Evolutionary conservation across 345 rosid species (phyloP).

Genomic region (Salix dunnii): DNA sequence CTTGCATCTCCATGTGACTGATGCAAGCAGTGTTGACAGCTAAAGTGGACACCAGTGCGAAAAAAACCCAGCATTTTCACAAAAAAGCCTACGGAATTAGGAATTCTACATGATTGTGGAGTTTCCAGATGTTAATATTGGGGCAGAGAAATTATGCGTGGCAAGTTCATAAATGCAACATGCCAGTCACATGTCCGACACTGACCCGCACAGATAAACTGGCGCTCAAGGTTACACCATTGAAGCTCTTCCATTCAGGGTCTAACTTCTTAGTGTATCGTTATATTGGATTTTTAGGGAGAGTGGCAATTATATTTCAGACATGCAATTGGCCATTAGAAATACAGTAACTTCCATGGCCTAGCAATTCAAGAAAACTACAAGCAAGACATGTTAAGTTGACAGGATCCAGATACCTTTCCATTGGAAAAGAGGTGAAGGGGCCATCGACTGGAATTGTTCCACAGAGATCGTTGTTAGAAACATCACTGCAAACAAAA

Average conservation of each 20-base stretch:
- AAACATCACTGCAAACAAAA: slow-evolving; percentile 51
- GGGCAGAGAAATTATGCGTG: not conserved
- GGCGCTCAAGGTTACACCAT: not conserved
- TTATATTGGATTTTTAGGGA: not conserved
- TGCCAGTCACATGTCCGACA: not conserved
- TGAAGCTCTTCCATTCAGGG: not conserved
- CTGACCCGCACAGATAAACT: not conserved
- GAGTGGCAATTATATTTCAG: not conserved
- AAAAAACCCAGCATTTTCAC: not conserved
- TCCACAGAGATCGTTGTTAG: slow-evolving; percentile 65
- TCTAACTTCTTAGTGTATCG: not conserved
- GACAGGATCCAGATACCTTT: slow-evolving; percentile 36
- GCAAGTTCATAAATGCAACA: not conserved
- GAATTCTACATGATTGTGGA: not conserved
- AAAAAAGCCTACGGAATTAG: not conserved
- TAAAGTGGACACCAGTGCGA: not conserved
- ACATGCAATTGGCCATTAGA: not conserved
- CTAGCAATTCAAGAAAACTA: not conserved
- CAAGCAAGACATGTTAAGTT: not conserved
- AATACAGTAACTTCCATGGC: not conserved
- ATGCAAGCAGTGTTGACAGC: not conserved
- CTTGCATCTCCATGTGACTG: not conserved
- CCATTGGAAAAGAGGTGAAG: slow-evolving; percentile 49
- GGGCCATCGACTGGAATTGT: slow-evolving; percentile 76
- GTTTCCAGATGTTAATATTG: not conserved